phyloP scores from a whole-genome alignment of 257 asterid genomes.

The Echium plantagineum region DNA sequence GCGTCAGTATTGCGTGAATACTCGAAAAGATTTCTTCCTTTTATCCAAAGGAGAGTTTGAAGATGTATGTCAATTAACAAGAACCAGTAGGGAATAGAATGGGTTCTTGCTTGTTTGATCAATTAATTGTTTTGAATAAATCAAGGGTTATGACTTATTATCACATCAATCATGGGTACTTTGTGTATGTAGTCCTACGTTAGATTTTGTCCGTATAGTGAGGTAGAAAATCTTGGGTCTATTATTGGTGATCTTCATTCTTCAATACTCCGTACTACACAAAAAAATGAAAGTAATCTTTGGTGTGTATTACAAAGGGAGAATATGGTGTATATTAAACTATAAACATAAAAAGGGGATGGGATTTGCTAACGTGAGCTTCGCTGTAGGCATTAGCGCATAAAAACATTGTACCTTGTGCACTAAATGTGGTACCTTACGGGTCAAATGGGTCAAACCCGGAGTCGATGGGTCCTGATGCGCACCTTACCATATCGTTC shows the following conservation, averaged over 20 bases:
- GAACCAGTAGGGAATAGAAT: constrained; percentile 20
- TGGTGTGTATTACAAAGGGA: constrained; percentile 28
- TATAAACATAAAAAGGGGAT: too few relatives aligned
- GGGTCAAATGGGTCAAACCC: too few relatives aligned
- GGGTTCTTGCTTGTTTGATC: constrained; percentile 12
- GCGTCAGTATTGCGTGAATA: constrained; percentile 31
- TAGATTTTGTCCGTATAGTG: constrained; percentile 3
- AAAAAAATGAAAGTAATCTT: constrained; percentile 8
- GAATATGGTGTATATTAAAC: constrained; percentile 12
- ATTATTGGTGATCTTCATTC: constrained; percentile 18
- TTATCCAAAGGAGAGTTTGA: constrained; percentile 17
- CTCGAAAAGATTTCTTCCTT: constrained; percentile 30
- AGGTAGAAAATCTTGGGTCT: constrained; percentile 17
- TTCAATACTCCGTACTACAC: too few relatives aligned
- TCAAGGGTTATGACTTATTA: constrained; percentile 27
- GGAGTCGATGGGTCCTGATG: too few relatives aligned
- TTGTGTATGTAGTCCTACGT: constrained; percentile 8
- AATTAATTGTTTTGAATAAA: constrained; percentile 13
- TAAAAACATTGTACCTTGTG: too few relatives aligned
- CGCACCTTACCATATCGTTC: too few relatives aligned
- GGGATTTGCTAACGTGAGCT: too few relatives aligned
- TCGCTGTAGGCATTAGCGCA: too few relatives aligned
- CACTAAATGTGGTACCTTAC: too few relatives aligned
- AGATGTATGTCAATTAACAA: constrained; percentile 17
- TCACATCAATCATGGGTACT: constrained; percentile 28